A percentile compares a stretch with the other conserved stretches of the same genome.
Conservation (phyloP, 805 yeast species). For the Candida sanyiensis region DNA sequence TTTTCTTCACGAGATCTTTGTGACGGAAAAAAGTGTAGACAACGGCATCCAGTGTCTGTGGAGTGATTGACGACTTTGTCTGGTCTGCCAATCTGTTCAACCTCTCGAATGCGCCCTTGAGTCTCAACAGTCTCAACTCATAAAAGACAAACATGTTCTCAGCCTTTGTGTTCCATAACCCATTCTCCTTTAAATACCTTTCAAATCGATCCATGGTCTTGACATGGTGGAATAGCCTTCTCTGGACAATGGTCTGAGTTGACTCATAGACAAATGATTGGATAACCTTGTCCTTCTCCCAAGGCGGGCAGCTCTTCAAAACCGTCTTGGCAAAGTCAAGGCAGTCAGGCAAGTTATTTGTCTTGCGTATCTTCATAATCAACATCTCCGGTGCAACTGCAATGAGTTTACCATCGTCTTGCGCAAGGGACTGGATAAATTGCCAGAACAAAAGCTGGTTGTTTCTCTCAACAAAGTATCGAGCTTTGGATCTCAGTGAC, state of each 20-base stretch:
- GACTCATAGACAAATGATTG: constrained; percentile 7
- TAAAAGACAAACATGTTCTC: constrained; percentile 15
- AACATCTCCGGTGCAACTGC: constrained; percentile 13
- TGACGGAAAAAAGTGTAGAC: constrained; percentile 7
- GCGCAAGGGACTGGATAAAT: constrained; percentile 8
- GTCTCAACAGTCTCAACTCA: constrained; percentile 11
- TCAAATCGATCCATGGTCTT: constrained; percentile 14
- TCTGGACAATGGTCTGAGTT: constrained; percentile 1
- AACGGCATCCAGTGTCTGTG: constrained; percentile 11
- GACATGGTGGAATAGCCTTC: constrained; percentile 5
- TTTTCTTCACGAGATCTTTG: constrained; percentile 5
- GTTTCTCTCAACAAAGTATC: constrained; percentile 7
- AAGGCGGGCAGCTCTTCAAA: not conserved
- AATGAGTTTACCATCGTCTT: constrained; percentile 2
- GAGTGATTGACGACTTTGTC: constrained; percentile 4
- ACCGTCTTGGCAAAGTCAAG: constrained; percentile 5
- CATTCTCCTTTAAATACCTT: constrained; percentile 5
- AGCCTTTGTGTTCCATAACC: constrained; percentile 8
- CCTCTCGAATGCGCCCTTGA: constrained; percentile 10
- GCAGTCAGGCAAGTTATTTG: constrained; percentile 5
- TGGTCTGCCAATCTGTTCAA: constrained; percentile 7
- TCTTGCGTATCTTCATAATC: constrained; percentile 6
- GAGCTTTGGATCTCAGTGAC: constrained; percentile 7
- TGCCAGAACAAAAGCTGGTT: constrained; percentile 13
- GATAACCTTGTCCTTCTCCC: not conserved